Conservation (phyloP, 768 basidiomycete genomes). For the Kwoniella europaea region DNA sequence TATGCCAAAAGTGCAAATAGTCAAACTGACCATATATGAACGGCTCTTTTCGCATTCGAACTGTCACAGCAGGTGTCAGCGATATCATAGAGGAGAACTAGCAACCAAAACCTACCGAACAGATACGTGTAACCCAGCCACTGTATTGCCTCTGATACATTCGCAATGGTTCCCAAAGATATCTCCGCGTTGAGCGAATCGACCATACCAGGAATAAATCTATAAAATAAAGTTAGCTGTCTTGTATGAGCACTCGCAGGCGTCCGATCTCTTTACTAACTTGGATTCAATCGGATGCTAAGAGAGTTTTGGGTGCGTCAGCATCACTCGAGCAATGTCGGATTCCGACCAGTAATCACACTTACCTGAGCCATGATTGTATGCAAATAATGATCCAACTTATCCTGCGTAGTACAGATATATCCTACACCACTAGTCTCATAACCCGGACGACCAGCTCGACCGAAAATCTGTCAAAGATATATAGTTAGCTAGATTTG, state of each 20-base stretch:
- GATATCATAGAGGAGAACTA: background rate
- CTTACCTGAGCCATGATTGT: slow-evolving; percentile 82
- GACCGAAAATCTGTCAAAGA: slow-evolving; percentile 77
- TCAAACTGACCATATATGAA: slow-evolving; percentile 71
- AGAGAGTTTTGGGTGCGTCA: too few species aligned
- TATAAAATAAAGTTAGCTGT: slow-evolving; percentile 35
- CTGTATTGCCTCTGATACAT: slow-evolving; percentile 78
- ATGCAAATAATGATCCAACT: slow-evolving; percentile 86
- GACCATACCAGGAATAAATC: slow-evolving; percentile 80
- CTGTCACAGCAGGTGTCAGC: slow-evolving; percentile 52
- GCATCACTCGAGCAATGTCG: too few species aligned
- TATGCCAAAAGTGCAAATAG: slow-evolving; percentile 4
- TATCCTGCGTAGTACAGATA: slow-evolving; percentile 93
- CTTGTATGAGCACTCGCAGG: too few species aligned
- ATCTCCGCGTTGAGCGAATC: slow-evolving; percentile 96
- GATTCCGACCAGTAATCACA: background rate
- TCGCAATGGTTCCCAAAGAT: slow-evolving; percentile 89
- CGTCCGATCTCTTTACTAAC: too few species aligned
- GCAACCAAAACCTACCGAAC: slow-evolving; percentile 60
- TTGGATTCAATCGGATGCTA: slow-evolving; percentile 95
- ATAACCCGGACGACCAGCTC: slow-evolving; percentile 73
- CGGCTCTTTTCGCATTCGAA: slow-evolving; percentile 91
- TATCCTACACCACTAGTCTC: slow-evolving; percentile 93
- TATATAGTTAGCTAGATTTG: background rate
- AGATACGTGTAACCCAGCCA: slow-evolving; percentile 99